A percentile compares a stretch with the other conserved stretches of the same genome.
These are phyloP conservation scores for Micromonas commoda DNA, from an alignment of 139 green algal genomes.

Conservation along the genomic window DNA sequence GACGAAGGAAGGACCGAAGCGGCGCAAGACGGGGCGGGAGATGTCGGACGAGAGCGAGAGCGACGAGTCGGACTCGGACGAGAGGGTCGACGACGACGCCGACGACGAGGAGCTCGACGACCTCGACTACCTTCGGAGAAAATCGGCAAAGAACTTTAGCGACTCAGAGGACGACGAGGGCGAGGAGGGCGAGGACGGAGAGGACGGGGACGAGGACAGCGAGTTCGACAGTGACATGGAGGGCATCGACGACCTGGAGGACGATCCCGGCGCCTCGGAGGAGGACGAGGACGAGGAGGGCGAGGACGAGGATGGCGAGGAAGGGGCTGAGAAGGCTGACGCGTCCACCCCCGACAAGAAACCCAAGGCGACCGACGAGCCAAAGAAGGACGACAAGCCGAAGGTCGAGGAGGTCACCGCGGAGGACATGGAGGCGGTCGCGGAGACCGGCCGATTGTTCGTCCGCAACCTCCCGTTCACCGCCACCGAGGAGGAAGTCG, in stretches of 20 bases:
- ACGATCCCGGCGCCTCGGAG: background rate
- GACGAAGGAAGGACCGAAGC: no score
- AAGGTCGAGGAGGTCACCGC: slow-evolving; percentile 30
- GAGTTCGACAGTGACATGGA: no score
- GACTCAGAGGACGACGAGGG: background rate
- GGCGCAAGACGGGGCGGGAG: no score
- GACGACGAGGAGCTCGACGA: no score
- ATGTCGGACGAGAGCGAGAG: no score
- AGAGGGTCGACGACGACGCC: no score
- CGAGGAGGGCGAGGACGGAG: background rate
- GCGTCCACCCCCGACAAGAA: background rate
- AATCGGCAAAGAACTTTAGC: no score
- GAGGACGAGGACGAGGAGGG: slow-evolving; percentile 14
- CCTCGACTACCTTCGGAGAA: no score
- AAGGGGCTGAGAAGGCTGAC: background rate
- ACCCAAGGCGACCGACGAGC: background rate
- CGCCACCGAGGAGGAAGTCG: slow-evolving; percentile 76
- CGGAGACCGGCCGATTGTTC: slow-evolving; percentile 70
- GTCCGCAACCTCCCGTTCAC: slow-evolving; percentile 87
- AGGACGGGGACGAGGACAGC: no score
- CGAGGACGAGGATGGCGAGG: background rate
- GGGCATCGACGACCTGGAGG: background rate
- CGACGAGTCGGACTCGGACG: no score
- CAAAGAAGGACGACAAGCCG: slow-evolving; percentile 18
- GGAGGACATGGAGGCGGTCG: slow-evolving; percentile 36